Percentiles rank a stretch among this genome's conserved stretches.
These are phyloP conservation scores for Punica granatum DNA, from an alignment of 345 rosid genomes.

Conservation along the genomic window DNA sequence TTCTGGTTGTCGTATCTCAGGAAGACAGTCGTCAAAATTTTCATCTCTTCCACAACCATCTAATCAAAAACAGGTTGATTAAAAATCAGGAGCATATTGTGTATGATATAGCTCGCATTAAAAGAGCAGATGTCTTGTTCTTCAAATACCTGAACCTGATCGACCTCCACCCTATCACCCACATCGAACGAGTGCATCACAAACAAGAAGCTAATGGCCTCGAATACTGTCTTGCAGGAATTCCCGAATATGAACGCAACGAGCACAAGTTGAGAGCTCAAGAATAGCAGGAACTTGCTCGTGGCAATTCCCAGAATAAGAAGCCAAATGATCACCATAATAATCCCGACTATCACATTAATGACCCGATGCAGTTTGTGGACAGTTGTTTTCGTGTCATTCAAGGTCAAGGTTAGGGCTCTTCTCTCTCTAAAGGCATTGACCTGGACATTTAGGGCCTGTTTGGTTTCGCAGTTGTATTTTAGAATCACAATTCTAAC, in stretches of 20 bases:
- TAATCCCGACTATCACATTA: slow-evolving; percentile 39
- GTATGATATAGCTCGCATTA: not conserved
- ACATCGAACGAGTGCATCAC: slow-evolving; percentile 89
- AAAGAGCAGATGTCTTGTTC: not conserved
- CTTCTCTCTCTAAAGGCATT: slow-evolving; percentile 84
- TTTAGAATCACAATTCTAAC: too few relatives aligned
- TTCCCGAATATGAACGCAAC: slow-evolving; percentile 79
- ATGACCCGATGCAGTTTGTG: slow-evolving; percentile 69
- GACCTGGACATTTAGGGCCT: slow-evolving; percentile 46
- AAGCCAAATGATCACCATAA: slow-evolving; percentile 58
- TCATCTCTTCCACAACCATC: slow-evolving; percentile 98
- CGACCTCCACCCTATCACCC: slow-evolving; percentile 82
- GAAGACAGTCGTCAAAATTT: slow-evolving; percentile 80
- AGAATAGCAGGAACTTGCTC: slow-evolving; percentile 55
- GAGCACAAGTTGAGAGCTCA: slow-evolving; percentile 77
- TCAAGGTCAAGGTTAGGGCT: slow-evolving; percentile 77
- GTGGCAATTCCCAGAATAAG: slow-evolving; percentile 82
- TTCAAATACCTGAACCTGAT: slow-evolving; percentile 61
- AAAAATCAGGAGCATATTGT: not conserved
- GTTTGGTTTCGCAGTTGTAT: too few relatives aligned
- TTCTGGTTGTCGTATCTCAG: slow-evolving; percentile 72
- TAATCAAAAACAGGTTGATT: slow-evolving; percentile 5
- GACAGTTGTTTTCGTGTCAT: slow-evolving; percentile 92
- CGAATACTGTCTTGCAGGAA: slow-evolving; percentile 75
- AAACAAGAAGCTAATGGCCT: slow-evolving; percentile 74